phyloP scores from a whole-genome alignment of 352 stramenopile species.

The Pythium grandisporangium region DNA sequence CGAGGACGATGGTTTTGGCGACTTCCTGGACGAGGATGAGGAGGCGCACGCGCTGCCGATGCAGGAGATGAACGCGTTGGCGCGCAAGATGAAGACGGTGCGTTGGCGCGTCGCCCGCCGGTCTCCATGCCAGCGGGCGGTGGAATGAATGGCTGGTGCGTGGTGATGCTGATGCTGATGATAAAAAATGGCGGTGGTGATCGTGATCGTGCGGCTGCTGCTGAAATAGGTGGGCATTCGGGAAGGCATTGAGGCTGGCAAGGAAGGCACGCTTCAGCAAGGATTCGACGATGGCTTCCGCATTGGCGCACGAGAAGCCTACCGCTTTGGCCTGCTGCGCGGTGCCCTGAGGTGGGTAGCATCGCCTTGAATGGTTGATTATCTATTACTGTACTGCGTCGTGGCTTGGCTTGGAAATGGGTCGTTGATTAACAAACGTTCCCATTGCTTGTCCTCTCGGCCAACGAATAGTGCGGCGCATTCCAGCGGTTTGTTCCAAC shows the following conservation, averaged over 20 bases:
- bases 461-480: conserved; percentile 16
- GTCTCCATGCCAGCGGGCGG: background rate
- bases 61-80: conserved; percentile 44
- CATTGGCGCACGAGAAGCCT: conserved; percentile 19
- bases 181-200: too few relatives aligned
- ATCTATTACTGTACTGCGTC: background rate
- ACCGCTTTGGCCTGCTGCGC: conserved; percentile 34
- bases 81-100: conserved; percentile 55
- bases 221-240: conserved; percentile 49
- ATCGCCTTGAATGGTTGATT: background rate
- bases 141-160: background rate
- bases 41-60: conserved; percentile 27
- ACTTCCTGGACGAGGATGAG: conserved; percentile 51
- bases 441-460: too few relatives aligned
- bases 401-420: too few relatives aligned
- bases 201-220: too few relatives aligned
- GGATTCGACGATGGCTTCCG: conserved; percentile 59
- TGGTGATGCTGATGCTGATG: too few relatives aligned
- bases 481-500: conserved; percentile 16
- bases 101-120: background rate
- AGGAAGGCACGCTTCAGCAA: conserved; percentile 59
- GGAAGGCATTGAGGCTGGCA: conserved; percentile 58
- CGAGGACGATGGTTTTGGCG: conserved; percentile 55
- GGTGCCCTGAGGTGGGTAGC: conserved; percentile 32
- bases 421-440: too few relatives aligned